Evolutionary conservation across 2,329 filamentous ascomycete species (phyloP), one percentile per base, ranked within the genome.

Genomic region (Hypoxylon sp.): DNA sequence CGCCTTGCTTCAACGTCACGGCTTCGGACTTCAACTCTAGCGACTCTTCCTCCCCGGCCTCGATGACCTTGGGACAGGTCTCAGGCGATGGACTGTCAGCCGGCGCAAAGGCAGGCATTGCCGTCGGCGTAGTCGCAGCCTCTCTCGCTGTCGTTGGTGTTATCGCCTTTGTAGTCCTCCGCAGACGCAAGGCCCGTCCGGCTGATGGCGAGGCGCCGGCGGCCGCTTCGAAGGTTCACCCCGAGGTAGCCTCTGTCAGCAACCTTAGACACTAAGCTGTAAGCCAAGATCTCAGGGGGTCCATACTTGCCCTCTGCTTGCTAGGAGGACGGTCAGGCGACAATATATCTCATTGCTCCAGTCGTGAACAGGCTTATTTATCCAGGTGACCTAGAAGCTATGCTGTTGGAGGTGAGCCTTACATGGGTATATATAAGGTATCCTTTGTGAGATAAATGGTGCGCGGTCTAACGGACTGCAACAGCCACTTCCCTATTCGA

Each of bases 1-100:
- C 72, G 6, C 72, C 73, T n/a, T 76, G 74, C 67, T 76, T 77
- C 69, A 76, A 77, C 62, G 72, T 73, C 18, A 77, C 73, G 1
- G 56, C 67, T 20, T 56, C 62, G 13, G 70, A 69, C 31, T 74
- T 75, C 60, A 63, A 69, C 31, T 50, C 64, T 2, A 67, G 67
- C 1, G 55, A 54, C 29, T 49, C 67, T 9, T 61, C 69, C 18
- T 61, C 69, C 18, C 63, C 69, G 8, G 66, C 64, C 35, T 54
- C 64, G 20, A 50, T 21, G 3, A 41, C 60, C 13, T 51, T 20
- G 13, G 23, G 23, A 33, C n/a, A 45, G 23, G 15, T 11, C n/a
- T 55, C 53, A 10, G 53, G 52, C 2, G 62, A 63, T 6, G 72
- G 70, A 2, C 70, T 77, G 2, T 69, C 67, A 8, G 65, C 37